Evolutionary conservation across 495 filamentous ascomycete genomes (phyloP).

Genomic region (Penicillium alfredii): DNA sequence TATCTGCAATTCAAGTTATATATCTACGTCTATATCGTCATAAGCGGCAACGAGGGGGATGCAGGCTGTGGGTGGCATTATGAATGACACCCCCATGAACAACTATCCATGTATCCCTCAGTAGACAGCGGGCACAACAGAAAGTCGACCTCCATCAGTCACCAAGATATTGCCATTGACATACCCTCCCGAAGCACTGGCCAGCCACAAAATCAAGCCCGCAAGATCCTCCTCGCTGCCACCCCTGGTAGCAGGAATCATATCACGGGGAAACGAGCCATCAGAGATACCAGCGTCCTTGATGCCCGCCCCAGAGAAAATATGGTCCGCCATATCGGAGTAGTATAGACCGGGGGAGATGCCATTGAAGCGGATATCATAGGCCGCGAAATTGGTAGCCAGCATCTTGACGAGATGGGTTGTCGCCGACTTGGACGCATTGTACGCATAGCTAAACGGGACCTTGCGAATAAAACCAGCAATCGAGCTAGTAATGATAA

Average conservation of each 20-base stretch:
- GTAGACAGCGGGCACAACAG: conserved; percentile 43
- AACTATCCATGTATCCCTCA: conserved; percentile 11
- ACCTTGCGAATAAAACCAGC: conserved; percentile 51
- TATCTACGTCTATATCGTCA: no score
- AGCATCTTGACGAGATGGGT: conserved; percentile 61
- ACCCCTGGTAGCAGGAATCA: conserved; percentile 47
- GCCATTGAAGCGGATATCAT: conserved; percentile 59
- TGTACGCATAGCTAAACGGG: conserved; percentile 57
- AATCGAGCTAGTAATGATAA: conserved; percentile 60
- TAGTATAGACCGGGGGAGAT: conserved; percentile 61
- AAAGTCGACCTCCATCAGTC: conserved; percentile 54
- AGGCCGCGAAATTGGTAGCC: conserved; percentile 46
- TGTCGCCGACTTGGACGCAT: conserved; percentile 56
- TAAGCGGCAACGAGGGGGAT: no score
- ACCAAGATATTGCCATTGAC: conserved; percentile 53
- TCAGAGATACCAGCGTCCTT: conserved; percentile 25
- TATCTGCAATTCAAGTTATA: not conserved
- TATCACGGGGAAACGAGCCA: conserved; percentile 36
- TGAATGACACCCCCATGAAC: no score
- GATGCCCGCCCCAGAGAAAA: conserved; percentile 14
- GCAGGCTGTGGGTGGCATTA: no score
- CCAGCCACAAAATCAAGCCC: conserved; percentile 56
- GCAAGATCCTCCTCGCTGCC: conserved; percentile 60
- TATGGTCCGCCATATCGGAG: conserved; percentile 54
- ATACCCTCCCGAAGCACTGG: conserved; percentile 55